Percentiles rank a stretch among this genome's conserved stretches.
Evolutionary conservation across 768 basidiomycete species (phyloP).

Genomic region (Boletus sp.): DNA sequence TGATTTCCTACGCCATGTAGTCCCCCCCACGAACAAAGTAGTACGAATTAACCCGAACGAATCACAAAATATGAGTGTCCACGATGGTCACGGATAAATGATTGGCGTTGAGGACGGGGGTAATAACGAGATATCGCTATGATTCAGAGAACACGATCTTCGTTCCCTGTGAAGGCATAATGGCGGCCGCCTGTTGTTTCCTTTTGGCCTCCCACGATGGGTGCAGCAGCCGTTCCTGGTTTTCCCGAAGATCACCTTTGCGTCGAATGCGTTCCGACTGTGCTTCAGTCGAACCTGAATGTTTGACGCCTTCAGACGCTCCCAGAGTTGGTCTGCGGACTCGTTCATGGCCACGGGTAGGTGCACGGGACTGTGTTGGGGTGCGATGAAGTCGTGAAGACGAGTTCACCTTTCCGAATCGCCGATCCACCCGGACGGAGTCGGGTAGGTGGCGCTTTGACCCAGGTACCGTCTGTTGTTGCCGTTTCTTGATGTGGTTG

Average conservation of each 20-base stretch:
- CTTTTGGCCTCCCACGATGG: conserved; percentile 97
- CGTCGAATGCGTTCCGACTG: background rate
- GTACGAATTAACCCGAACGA: background rate
- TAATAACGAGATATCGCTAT: conserved; percentile 5
- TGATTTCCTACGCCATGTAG: background rate
- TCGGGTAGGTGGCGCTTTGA: conserved; percentile 14
- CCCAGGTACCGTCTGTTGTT: conserved; percentile 19
- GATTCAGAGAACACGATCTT: conserved; percentile 64
- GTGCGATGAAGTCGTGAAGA: background rate
- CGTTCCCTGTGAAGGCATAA: conserved; percentile 70
- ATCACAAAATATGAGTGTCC: background rate
- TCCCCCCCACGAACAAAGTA: background rate
- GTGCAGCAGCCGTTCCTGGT: conserved; percentile 52
- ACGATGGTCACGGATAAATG: background rate
- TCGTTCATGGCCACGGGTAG: background rate
- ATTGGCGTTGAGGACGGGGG: background rate
- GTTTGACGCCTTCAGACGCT: background rate
- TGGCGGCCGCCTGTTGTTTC: conserved; percentile 62
- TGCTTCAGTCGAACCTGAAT: background rate
- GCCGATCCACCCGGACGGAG: conserved; percentile 15
- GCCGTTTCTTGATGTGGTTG: conserved; percentile 79
- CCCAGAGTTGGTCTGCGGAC: background rate
- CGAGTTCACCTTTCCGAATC: conserved; percentile 12
- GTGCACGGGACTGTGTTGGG: background rate
- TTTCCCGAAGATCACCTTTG: background rate